These are phyloP conservation scores for Echites panduratus DNA, from an alignment of 257 asterid genomes.

Conservation along the genomic window DNA sequence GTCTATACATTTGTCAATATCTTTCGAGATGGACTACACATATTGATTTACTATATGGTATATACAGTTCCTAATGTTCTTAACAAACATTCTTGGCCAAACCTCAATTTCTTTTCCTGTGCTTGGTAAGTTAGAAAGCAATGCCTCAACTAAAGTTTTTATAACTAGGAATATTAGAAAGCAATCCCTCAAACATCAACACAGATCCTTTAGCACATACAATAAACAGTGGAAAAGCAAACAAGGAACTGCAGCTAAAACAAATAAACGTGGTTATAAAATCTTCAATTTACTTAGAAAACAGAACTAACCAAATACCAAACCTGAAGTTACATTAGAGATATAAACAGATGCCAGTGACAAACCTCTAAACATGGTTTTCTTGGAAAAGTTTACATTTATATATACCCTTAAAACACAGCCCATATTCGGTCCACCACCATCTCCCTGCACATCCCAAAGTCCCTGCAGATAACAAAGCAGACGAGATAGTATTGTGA, in stretches of 20 bases:
- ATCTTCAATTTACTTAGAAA: neutral
- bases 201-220: neutral
- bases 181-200: neutral
- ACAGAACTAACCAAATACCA: neutral
- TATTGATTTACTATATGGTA: neutral
- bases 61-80: neutral
- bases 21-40: neutral
- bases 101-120: neutral
- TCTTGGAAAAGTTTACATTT: slow-evolving; percentile 79
- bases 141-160: neutral
- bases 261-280: neutral
- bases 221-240: neutral
- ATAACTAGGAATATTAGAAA: neutral
- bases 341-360: neutral
- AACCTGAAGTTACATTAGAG: neutral
- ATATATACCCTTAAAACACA: slow-evolving; percentile 67
- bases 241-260: neutral
- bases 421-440: slow-evolving; percentile 39
- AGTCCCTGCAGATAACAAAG: slow-evolving; percentile 47
- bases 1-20: neutral
- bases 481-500: neutral
- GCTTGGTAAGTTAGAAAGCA: neutral
- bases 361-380: slow-evolving; percentile 91
- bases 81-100: neutral
- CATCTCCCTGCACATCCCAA: slow-evolving; percentile 72